Percentiles rank a stretch among this genome's conserved stretches.
Conservation (phyloP, 805 yeast genomes). For the Blastobotrys peoriensis region DNA sequence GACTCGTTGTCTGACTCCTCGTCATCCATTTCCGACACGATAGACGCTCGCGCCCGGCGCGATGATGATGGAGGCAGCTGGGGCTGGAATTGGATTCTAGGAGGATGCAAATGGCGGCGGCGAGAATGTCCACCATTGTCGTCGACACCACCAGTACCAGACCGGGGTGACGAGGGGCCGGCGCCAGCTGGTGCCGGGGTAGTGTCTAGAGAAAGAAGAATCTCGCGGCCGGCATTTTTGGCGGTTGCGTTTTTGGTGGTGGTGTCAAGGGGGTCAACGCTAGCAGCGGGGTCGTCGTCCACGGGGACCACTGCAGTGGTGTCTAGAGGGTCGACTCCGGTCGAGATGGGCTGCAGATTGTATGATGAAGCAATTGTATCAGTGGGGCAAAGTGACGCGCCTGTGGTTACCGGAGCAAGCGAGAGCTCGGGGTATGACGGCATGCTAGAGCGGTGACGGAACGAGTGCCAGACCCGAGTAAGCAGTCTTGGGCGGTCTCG, state of each 20-base stretch:
- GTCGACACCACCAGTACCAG: no score
- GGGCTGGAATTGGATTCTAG: not conserved
- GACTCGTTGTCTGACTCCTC: not conserved
- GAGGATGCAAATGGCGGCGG: not conserved
- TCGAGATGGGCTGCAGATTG: not conserved
- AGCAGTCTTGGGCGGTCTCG: not conserved
- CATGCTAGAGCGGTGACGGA: not conserved
- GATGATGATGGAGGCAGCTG: not conserved
- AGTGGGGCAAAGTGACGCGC: not conserved
- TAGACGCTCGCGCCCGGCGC: not conserved
- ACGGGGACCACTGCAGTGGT: not conserved
- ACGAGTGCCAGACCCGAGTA: not conserved
- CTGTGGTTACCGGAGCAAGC: not conserved
- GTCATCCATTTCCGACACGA: not conserved
- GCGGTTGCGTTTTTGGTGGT: no score
- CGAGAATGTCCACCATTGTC: no score
- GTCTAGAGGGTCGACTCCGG: not conserved
- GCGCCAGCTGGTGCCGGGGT: no score
- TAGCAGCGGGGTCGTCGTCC: no score
- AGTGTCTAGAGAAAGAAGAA: no score
- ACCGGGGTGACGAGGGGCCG: no score
- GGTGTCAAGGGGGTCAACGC: no score
- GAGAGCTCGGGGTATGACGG: not conserved
- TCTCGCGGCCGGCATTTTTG: no score
- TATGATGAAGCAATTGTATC: slow-evolving; percentile 3